A percentile compares a stretch with the other conserved stretches of the same genome.
phyloP scores from a whole-genome alignment of 2,329 filamentous ascomycete genomes.

The Lachnellula occidentalis region DNA sequence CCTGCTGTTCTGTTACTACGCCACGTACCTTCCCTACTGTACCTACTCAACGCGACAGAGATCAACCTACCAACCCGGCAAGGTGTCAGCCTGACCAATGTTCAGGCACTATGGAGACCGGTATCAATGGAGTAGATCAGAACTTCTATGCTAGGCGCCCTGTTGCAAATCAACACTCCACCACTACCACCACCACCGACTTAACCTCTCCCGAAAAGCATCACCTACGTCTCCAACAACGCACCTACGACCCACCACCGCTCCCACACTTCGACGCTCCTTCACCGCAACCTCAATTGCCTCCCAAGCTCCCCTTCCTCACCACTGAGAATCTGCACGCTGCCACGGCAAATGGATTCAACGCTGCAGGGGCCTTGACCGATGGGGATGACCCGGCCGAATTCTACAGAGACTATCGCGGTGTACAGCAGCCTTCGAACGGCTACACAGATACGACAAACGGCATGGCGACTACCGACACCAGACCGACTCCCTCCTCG shows the following conservation, averaged over 20 bases:
- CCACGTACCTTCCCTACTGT: too few species aligned
- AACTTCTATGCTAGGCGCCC: conserved; percentile 28
- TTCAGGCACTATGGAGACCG: conserved; percentile 29
- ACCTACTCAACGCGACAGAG: too few species aligned
- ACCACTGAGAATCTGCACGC: conserved; percentile 26
- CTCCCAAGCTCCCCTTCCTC: conserved; percentile 25
- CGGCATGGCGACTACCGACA: conserved; percentile 31
- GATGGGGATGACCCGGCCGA: conserved; percentile 37
- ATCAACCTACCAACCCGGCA: too few species aligned
- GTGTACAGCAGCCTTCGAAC: conserved; percentile 28
- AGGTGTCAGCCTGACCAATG: conserved; percentile 23
- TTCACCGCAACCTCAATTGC: conserved; percentile 19
- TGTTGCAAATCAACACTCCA: not conserved
- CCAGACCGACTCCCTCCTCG: conserved; percentile 36
- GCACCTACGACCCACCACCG: conserved; percentile 19
- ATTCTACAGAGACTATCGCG: conserved; percentile 43
- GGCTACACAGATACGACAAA: conserved; percentile 16
- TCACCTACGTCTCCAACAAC: conserved; percentile 14
- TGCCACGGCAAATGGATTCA: conserved; percentile 20
- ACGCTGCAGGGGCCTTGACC: conserved; percentile 13
- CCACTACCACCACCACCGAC: not conserved
- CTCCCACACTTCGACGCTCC: conserved; percentile 18
- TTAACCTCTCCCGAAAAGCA: conserved; percentile 11
- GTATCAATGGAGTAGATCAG: conserved; percentile 28
- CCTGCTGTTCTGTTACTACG: too few species aligned